Conservation (phyloP, 2,329 filamentous ascomycete genomes). For the Acrocalymma vagum region DNA sequence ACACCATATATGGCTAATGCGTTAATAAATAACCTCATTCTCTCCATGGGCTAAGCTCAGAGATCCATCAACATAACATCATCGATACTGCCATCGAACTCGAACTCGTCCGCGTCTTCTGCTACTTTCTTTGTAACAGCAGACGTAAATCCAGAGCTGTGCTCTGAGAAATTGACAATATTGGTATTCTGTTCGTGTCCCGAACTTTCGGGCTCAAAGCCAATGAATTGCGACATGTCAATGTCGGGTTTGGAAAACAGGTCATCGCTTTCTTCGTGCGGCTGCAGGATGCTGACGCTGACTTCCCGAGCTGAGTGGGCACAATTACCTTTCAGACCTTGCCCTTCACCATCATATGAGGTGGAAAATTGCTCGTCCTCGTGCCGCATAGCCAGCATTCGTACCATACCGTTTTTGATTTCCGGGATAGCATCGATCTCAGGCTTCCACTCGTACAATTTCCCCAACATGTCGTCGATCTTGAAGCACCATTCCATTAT, state of each 20-base stretch:
- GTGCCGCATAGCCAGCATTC: slow-evolving; percentile 6
- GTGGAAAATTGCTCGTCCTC: too few relatives aligned
- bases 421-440: slow-evolving; percentile 13
- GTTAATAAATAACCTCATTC: too few relatives aligned
- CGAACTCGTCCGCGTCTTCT: slow-evolving; percentile 2
- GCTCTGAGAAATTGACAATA: neutral
- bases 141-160: neutral
- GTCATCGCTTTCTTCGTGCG: neutral
- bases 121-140: neutral
- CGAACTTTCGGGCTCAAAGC: slow-evolving; percentile 1
- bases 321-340: neutral
- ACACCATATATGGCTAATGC: too few relatives aligned
- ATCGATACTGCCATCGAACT: slow-evolving; percentile 18
- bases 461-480: slow-evolving; percentile 22
- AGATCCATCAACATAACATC: slow-evolving; percentile 39
- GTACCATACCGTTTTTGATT: slow-evolving; percentile 25
- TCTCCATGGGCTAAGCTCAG: too few relatives aligned
- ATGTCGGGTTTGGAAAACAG: slow-evolving; percentile 5
- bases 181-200: neutral
- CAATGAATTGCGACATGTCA: slow-evolving; percentile 6
- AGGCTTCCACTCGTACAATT: slow-evolving; percentile 11
- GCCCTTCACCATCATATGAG: neutral
- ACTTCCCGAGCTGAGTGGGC: neutral
- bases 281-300: neutral
- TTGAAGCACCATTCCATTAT: slow-evolving; percentile 23